Evolutionary conservation across 225 moss, liverwort and hornwort genomes (phyloP).

Genomic region (Neckera pumila): DNA sequence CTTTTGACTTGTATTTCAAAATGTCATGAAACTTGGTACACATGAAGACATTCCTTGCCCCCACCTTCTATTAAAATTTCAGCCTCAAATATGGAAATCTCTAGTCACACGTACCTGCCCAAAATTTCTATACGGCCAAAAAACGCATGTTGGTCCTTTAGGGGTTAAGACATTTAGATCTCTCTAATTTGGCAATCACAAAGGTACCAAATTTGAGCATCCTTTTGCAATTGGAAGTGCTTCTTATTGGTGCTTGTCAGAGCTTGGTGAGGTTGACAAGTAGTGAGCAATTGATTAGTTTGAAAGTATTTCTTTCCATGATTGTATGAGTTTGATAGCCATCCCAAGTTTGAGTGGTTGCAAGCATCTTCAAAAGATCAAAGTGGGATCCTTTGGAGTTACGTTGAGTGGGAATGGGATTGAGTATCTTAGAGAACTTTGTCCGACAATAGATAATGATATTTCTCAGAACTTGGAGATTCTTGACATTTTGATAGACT

Average conservation of each 20-base stretch:
- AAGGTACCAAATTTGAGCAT: neutral
- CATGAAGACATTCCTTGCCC: too few relatives aligned
- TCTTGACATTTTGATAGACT: neutral
- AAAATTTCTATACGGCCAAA: too few relatives aligned
- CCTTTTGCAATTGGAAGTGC: accelerated
- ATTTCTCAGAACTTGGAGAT: neutral
- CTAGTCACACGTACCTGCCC: too few relatives aligned
- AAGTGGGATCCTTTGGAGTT: accelerated
- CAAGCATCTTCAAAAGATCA: accelerated
- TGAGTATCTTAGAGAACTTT: accelerated
- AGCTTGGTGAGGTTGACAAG: neutral
- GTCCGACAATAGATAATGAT: neutral
- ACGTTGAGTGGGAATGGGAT: neutral
- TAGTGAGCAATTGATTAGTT: accelerated
- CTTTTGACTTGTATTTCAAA: too few relatives aligned
- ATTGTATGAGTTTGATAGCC: accelerated
- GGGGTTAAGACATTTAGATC: accelerated
- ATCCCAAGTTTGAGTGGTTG: neutral
- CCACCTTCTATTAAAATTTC: too few relatives aligned
- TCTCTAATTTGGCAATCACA: accelerated
- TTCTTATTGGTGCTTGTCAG: accelerated
- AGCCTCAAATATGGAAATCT: too few relatives aligned
- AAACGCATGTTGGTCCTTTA: too few relatives aligned
- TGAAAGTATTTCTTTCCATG: accelerated
- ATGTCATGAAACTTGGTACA: too few relatives aligned